Evolutionary conservation across 495 filamentous ascomycete species (phyloP).

Genomic region (Penicillium cataractarum): DNA sequence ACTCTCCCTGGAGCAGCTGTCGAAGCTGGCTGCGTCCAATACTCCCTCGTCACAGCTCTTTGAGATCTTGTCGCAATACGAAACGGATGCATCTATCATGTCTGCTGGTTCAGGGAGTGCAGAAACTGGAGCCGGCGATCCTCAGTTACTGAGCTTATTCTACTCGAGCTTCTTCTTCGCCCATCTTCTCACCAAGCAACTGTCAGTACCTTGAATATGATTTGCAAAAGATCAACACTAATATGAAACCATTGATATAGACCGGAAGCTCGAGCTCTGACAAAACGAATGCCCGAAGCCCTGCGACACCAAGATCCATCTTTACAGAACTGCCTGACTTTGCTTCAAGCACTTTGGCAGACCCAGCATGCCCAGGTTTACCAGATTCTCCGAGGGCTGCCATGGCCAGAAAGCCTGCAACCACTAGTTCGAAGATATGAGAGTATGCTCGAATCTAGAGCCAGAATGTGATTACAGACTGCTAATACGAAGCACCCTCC

Average conservation of each 20-base stretch:
- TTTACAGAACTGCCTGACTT: constrained; percentile 47
- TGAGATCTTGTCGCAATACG: constrained; percentile 49
- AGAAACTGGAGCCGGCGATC: constrained; percentile 15
- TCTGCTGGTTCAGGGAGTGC: constrained; percentile 22
- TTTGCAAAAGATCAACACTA: not conserved
- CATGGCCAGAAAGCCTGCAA: constrained; percentile 47
- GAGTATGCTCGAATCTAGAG: constrained; percentile 28
- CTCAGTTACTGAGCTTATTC: constrained; percentile 46
- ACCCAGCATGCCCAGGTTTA: constrained; percentile 49
- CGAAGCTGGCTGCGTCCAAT: constrained; percentile 38
- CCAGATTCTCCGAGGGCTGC: constrained; percentile 40
- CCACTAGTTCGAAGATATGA: constrained; percentile 49
- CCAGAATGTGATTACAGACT: not conserved
- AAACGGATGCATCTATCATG: constrained; percentile 44
- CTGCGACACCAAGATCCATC: constrained; percentile 43
- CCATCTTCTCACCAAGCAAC: constrained; percentile 54
- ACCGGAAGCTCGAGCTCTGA: constrained; percentile 56
- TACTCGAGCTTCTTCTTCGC: constrained; percentile 57
- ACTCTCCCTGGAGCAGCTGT: constrained; percentile 43
- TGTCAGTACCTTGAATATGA: constrained; percentile 36
- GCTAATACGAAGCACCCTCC: constrained; percentile 2
- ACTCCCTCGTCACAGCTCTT: constrained; percentile 46
- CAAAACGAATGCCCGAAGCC: constrained; percentile 48
- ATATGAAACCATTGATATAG: constrained; percentile 29
- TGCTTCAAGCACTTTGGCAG: constrained; percentile 56